Conservation (phyloP, 2,329 filamentous ascomycete species). For the Hypoxylon sp. region DNA sequence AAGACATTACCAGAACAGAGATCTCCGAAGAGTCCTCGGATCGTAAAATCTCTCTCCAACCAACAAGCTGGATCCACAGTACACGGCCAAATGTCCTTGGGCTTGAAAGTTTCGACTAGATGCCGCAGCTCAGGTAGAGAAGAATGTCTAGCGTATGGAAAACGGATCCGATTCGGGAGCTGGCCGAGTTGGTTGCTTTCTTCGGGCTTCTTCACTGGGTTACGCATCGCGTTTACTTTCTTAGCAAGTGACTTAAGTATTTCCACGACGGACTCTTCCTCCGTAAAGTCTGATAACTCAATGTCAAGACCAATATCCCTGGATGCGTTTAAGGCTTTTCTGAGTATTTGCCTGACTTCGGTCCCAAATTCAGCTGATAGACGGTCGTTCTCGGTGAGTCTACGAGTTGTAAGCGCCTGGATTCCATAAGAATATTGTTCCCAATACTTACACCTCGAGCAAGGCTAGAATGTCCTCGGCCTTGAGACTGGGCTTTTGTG, state of each 20-base stretch:
- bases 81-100: constrained; percentile 84
- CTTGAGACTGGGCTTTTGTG: constrained; percentile 72
- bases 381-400: constrained; percentile 7
- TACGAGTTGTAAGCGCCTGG: constrained; percentile 15
- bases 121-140: constrained; percentile 83
- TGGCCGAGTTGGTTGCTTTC: neutral
- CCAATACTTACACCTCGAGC: constrained; percentile 53
- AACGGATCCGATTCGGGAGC: constrained; percentile 64
- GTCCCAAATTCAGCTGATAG: constrained; percentile 21
- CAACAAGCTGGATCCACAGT: constrained; percentile 76
- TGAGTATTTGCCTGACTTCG: constrained; percentile 29
- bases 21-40: constrained; percentile 77
- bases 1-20: constrained; percentile 73
- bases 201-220: constrained; percentile 31
- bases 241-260: constrained; percentile 37
- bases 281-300: constrained; percentile 46
- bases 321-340: constrained; percentile 47
- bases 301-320: constrained; percentile 54
- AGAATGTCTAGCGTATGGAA: constrained; percentile 91
- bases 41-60: constrained; percentile 70
- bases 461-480: constrained; percentile 66
- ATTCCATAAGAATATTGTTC: neutral
- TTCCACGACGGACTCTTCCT: constrained; percentile 35
- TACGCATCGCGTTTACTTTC: constrained; percentile 33
- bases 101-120: constrained; percentile 75